Conservation (phyloP, 106 monocot species). For the Dioscorea alata region DNA sequence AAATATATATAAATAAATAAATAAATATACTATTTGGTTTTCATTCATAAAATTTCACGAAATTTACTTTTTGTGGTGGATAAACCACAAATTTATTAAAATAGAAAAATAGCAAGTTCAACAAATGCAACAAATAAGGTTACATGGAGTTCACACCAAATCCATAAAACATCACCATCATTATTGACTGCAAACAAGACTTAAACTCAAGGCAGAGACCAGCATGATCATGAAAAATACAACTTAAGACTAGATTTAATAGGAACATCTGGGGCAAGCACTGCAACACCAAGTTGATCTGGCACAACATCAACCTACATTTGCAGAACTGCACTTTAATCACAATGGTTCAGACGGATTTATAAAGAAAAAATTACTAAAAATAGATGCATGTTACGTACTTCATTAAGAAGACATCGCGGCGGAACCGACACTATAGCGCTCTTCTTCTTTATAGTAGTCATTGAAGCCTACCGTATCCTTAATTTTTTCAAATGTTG, state of each 20-base stretch:
- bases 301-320: slow-evolving; percentile 27
- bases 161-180: not conserved
- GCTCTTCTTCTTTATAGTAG: slow-evolving; percentile 91
- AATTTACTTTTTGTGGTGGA: too few species aligned
- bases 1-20: too few species aligned
- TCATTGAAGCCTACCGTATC: slow-evolving; percentile 79
- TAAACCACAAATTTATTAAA: too few species aligned
- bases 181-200: too few species aligned
- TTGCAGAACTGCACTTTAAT: slow-evolving; percentile 1
- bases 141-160: too few species aligned
- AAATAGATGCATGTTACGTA: slow-evolving; percentile 1
- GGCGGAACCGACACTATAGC: slow-evolving; percentile 31
- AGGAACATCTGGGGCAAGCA: slow-evolving; percentile 52
- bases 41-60: too few species aligned
- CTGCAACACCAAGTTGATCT: slow-evolving; percentile 59
- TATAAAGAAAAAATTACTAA: not conserved
- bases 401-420: slow-evolving; percentile 32
- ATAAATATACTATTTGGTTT: too few species aligned
- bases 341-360: not conserved
- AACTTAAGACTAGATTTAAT: too few species aligned
- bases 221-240: too few species aligned
- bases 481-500: slow-evolving; percentile 91
- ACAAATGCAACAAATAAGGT: too few species aligned
- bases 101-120: too few species aligned
- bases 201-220: too few species aligned